Evolutionary conservation across 192 early-diverging fungal species (phyloP), one percentile per base, ranked within the genome.

Genomic region (Phycomyces blakesleeanus): DNA sequence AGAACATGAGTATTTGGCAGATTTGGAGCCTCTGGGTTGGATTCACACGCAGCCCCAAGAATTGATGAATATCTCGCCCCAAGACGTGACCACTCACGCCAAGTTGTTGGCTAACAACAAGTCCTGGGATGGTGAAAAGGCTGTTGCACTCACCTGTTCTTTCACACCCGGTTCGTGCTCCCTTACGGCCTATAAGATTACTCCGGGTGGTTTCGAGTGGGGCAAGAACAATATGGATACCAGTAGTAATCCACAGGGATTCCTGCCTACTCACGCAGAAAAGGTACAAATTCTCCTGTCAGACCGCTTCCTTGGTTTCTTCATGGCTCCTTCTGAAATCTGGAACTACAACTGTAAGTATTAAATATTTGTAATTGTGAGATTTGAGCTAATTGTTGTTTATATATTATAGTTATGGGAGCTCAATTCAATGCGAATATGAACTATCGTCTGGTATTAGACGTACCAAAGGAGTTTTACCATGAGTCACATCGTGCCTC

Each of bases 121-220:
- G 64, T 65, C 78, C 6, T 97, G 97, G 95, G 94, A 99, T 80
- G 94, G 93, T 62, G 97, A 97, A 70, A 92, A 92, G 75, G 90
- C 93, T 0, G 80, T 97, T 25, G 81, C 89, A n/a, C 88, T 96
- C 61, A 96, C 97, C 3, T 93, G 93, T 68, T 92, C 93, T n/a
- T 97, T 99, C 69, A 99, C 97, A 0, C 97, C 97, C 0, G 97
- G 97, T 12, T 98, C 96, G 21, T 96, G 94, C 73, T 96, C 97
- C 5, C 73, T 99, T 56, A 91, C 94, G 0, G 92, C 93, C 22
- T 97, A 97, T 76, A 94, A 95, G 79, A 73, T 99, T 37, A 98
- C 95, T 5, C 94, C 97, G 15, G 77, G 80, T 10, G 97, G 97
- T 26, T 97, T 94, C 64, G 95, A 98, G 78, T 99, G 97, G 97